These are phyloP conservation scores for Phytophthora sojae DNA, from an alignment of 352 stramenopile species.

Conservation along the genomic window DNA sequence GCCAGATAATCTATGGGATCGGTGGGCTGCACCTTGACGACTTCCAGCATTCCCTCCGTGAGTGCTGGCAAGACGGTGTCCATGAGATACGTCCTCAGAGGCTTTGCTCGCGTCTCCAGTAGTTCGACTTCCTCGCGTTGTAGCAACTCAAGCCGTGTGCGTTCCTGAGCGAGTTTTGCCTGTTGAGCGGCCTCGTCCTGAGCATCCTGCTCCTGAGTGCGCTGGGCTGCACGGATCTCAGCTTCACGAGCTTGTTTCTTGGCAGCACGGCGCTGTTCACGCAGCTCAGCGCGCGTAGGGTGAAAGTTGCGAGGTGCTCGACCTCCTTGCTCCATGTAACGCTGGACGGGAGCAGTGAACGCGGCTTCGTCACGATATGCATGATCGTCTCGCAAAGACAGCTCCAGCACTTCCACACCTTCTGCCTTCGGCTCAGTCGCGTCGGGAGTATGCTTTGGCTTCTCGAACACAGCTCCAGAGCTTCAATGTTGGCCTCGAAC, in stretches of 20 bases:
- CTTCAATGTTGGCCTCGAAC: slow-evolving; percentile 58
- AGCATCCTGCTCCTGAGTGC: slow-evolving; percentile 58
- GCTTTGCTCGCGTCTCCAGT: slow-evolving; percentile 81
- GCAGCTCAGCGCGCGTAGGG: slow-evolving; percentile 74
- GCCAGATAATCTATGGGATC: slow-evolving; percentile 91
- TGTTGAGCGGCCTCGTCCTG: slow-evolving; percentile 55
- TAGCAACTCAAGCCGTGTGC: slow-evolving; percentile 72
- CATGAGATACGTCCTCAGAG: slow-evolving; percentile 84
- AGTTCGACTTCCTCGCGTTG: slow-evolving; percentile 84
- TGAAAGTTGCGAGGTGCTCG: slow-evolving; percentile 81
- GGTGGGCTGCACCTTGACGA: slow-evolving; percentile 84
- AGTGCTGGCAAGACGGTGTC: slow-evolving; percentile 85
- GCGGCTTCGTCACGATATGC: slow-evolving; percentile 48
- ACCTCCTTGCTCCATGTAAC: slow-evolving; percentile 82
- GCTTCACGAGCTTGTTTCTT: slow-evolving; percentile 59
- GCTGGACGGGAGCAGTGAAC: slow-evolving; percentile 59
- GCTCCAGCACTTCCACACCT: slow-evolving; percentile 74
- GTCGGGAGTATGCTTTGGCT: slow-evolving; percentile 15
- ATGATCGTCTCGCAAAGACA: slow-evolving; percentile 59
- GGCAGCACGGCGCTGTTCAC: slow-evolving; percentile 48
- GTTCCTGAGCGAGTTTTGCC: slow-evolving; percentile 61
- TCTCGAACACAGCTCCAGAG: slow-evolving; percentile 74
- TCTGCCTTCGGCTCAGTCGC: slow-evolving; percentile 19
- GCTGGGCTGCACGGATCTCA: slow-evolving; percentile 40
- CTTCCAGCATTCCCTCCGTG: slow-evolving; percentile 89